These are phyloP conservation scores for Boeremia lycopersici DNA, from an alignment of 2,329 filamentous ascomycete species.

Conservation along the genomic window DNA sequence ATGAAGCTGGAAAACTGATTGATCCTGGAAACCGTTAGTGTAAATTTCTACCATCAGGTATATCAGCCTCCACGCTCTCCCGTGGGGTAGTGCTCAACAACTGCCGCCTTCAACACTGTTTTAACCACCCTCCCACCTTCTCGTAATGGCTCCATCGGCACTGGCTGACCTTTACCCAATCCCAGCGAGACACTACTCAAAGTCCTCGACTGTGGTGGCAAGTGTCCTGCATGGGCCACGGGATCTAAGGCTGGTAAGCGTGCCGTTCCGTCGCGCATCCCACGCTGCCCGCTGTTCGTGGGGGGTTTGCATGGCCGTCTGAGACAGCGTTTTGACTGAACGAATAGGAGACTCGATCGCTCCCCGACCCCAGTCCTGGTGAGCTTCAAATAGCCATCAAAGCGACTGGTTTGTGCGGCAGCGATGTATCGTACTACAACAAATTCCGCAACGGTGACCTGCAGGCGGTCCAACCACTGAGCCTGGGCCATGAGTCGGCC, in stretches of 20 bases:
- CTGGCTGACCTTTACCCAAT: constrained; percentile 48
- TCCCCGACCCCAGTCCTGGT: constrained; percentile 59
- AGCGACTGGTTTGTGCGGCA: constrained; percentile 72
- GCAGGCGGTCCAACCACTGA: constrained; percentile 68
- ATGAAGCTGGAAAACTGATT: constrained; percentile 30
- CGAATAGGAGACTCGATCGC: constrained; percentile 60
- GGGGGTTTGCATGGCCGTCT: constrained; percentile 32
- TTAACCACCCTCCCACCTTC: constrained; percentile 26
- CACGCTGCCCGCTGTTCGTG: constrained; percentile 41
- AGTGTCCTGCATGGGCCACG: constrained; percentile 51
- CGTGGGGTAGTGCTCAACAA: constrained; percentile 44
- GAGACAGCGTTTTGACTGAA: constrained; percentile 30
- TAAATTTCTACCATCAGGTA: constrained; percentile 38
- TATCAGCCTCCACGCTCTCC: constrained; percentile 47
- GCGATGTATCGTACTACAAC: constrained; percentile 73
- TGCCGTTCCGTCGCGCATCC: constrained; percentile 42
- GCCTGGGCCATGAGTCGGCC: constrained; percentile 56
- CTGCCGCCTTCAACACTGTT: constrained; percentile 33
- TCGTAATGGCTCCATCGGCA: constrained; percentile 51
- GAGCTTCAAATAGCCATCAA: constrained; percentile 71
- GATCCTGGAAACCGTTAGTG: constrained; percentile 37
- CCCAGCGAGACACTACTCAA: constrained; percentile 47
- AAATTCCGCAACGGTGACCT: constrained; percentile 75
- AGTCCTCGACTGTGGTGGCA: constrained; percentile 46
- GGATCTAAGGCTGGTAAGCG: constrained; percentile 51